Base-by-base conservation (phyloP, 2,329 filamentous ascomycete species). In the Xylaria sp. region DNA sequence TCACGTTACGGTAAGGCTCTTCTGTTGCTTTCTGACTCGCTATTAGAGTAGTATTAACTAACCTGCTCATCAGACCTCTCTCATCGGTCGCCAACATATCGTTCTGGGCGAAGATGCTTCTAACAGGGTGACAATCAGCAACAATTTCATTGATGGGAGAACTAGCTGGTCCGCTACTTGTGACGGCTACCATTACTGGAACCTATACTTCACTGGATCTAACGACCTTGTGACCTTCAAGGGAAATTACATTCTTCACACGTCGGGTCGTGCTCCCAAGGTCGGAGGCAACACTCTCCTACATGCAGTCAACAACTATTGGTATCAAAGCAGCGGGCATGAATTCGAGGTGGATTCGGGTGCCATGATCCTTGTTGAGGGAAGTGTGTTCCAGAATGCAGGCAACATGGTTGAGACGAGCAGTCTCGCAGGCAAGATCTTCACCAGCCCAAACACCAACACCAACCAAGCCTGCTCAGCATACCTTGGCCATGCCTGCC, bases 131-230 rank as follows among this genome's bases (percentile, higher is more conserved):
- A 84, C 84, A 1, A 78, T 86, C 58, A 83, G 82, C 10, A 85
- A 86, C 79, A 82, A 78, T 72, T 81, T 82, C 46, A 81, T 85
- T 67, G 79, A 85, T 62, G 83, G 84, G 6, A 68, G 71, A 1
- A 83, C 83, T 0, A 76, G 72, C 28, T 83, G 80, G 73, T 84
- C 82, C 0, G 79, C 82, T 10, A 78, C 78, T 31, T 85, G 83
- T 71, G 81, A 85, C 65, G 77, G 76, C 28, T 78, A 85, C 54
- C 83, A 84, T 72, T 86, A 86, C 78, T 85, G 83, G 84, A 78
- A 77, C 3, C 77, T 83, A 62, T 79, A 83, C 62, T 78, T 84
- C 69, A 75, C 77, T 48, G 83, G 80, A 10, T 77, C 78, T 10
- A 75, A 75, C 23, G 83, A 84, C 67, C 73, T 79, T 36, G 76